Evolutionary conservation across 495 filamentous ascomycete species (phyloP).

Genomic region (Aspergillus leporis): DNA sequence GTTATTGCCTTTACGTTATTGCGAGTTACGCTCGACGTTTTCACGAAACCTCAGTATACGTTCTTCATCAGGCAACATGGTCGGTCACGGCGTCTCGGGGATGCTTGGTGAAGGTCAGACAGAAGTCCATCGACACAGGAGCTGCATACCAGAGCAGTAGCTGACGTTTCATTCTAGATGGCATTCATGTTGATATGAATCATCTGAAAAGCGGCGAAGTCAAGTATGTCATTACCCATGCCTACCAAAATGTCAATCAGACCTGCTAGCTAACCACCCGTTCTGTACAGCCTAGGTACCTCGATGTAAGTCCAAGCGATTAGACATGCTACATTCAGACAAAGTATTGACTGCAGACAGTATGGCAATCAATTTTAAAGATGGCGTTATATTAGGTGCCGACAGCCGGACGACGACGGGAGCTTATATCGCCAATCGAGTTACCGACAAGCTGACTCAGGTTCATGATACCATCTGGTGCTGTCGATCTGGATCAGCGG

Average conservation of each 20-base stretch:
- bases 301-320: slow-evolving; percentile 74
- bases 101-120: slow-evolving; percentile 69
- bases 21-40: neutral
- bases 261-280: slow-evolving; percentile 17
- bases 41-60: neutral
- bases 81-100: slow-evolving; percentile 59
- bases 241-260: slow-evolving; percentile 6
- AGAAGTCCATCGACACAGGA: slow-evolving; percentile 23
- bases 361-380: slow-evolving; percentile 90
- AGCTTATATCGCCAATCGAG: slow-evolving; percentile 97
- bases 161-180: slow-evolving; percentile 63
- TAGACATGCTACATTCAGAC: neutral
- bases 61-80: slow-evolving; percentile 32
- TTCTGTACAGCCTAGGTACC: slow-evolving; percentile 74
- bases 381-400: slow-evolving; percentile 93
- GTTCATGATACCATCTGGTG: slow-evolving; percentile 99
- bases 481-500: slow-evolving; percentile 94
- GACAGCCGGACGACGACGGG: slow-evolving; percentile 99
- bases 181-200: slow-evolving; percentile 98
- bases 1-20: neutral
- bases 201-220: slow-evolving; percentile 86
- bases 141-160: slow-evolving; percentile 8
- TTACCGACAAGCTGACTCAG: slow-evolving; percentile 98
- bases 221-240: slow-evolving; percentile 63
- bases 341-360: slow-evolving; percentile 28